Evolutionary conservation across 1,284 basidiomycete genomes (phyloP).

Genomic region (Ganoderma sinense): DNA sequence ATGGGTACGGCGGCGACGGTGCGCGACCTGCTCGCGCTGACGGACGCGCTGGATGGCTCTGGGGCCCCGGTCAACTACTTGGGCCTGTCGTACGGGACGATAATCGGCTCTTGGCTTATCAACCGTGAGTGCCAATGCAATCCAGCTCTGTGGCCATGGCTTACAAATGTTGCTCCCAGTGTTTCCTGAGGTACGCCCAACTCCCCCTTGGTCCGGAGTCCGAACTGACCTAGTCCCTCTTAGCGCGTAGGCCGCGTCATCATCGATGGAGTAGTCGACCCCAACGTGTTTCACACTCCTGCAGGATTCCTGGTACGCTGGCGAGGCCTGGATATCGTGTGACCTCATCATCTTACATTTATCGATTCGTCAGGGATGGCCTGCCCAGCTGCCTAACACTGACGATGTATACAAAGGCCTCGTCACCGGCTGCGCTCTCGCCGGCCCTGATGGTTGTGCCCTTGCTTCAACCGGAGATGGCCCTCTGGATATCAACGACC

Average conservation of each 20-base stretch:
- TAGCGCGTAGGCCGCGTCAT: slow-evolving; percentile 29
- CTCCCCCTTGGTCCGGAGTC: not conserved
- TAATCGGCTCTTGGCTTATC: slow-evolving; percentile 26
- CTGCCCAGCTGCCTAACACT: not conserved
- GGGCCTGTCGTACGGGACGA: slow-evolving; percentile 24
- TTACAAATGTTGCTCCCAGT: slow-evolving; percentile 1
- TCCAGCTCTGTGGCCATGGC: not conserved
- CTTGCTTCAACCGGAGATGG: slow-evolving; percentile 10
- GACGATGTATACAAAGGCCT: slow-evolving; percentile 24
- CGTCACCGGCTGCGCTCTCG: slow-evolving; percentile 25
- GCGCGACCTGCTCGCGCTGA: slow-evolving; percentile 28
- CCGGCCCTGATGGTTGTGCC: slow-evolving; percentile 17
- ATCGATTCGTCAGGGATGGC: slow-evolving; percentile 14
- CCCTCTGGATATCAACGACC: slow-evolving; percentile 16
- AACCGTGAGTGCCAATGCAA: slow-evolving; percentile 20
- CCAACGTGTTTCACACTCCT: not conserved
- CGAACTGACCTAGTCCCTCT: not conserved
- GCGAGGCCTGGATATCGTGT: not conserved
- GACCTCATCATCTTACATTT: not conserved
- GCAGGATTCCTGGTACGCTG: not conserved
- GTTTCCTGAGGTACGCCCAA: slow-evolving; percentile 23
- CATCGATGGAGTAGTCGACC: slow-evolving; percentile 25
- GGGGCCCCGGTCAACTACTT: slow-evolving; percentile 22
- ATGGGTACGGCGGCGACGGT: slow-evolving; percentile 27
- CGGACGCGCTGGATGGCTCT: slow-evolving; percentile 26